Evolutionary conservation across 352 stramenopile species (phyloP).

Genomic region (Hyaloperonospora arabidopsidis): DNA sequence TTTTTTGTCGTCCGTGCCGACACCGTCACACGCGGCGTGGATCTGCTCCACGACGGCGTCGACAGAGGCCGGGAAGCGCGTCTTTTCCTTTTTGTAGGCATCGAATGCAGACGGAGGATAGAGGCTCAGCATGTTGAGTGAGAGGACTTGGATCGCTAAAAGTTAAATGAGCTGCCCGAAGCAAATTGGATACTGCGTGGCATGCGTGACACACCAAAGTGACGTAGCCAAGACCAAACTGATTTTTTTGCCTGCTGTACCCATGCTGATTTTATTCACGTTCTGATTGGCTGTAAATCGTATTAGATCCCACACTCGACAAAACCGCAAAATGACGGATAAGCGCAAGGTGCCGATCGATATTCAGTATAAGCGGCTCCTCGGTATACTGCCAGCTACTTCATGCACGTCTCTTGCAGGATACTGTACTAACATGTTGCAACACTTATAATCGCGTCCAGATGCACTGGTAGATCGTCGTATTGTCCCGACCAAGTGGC

Average conservation of each 20-base stretch:
- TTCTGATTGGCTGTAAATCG: no score
- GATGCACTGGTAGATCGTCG: slow-evolving; percentile 63
- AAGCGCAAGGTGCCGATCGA: slow-evolving; percentile 63
- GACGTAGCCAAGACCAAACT: no score
- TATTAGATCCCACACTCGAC: no score
- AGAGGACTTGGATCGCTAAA: not conserved
- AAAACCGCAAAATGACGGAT: slow-evolving; percentile 35
- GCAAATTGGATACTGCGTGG: not conserved
- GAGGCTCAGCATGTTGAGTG: slow-evolving; percentile 45
- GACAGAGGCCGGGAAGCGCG: slow-evolving; percentile 34
- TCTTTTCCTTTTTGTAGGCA: slow-evolving; percentile 58
- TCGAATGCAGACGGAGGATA: slow-evolving; percentile 54
- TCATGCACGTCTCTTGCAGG: not conserved
- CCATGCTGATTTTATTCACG: no score
- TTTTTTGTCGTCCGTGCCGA: slow-evolving; percentile 59
- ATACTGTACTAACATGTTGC: slow-evolving; percentile 1
- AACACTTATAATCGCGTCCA: slow-evolving; percentile 10
- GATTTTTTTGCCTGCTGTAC: no score
- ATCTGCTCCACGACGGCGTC: slow-evolving; percentile 53
- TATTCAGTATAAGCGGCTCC: slow-evolving; percentile 72
- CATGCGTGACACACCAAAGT: no score
- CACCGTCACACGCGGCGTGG: slow-evolving; percentile 46
- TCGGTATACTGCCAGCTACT: slow-evolving; percentile 32
- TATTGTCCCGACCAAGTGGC: slow-evolving; percentile 66
- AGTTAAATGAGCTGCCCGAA: not conserved